A percentile compares a stretch with the other conserved stretches of the same genome.
phyloP scores from a whole-genome alignment of 2,329 filamentous ascomycete genomes.

The Colletotrichum chrysophilum region DNA sequence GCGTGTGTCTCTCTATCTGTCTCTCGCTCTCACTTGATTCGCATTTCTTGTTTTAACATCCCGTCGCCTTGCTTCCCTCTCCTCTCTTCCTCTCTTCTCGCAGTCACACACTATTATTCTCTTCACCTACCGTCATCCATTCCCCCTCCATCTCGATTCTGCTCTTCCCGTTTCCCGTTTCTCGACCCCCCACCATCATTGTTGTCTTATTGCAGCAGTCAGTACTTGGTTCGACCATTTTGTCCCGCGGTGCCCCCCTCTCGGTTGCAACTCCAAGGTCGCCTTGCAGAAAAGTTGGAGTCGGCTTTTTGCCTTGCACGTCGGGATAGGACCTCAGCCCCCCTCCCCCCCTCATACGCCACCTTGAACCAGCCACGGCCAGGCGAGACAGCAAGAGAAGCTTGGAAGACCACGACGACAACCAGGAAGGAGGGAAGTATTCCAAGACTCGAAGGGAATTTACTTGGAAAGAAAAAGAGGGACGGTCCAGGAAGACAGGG shows the following conservation, averaged over 20 bases:
- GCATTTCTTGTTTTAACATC: not conserved
- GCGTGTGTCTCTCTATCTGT: conserved; percentile 3
- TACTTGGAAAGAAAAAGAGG: not conserved
- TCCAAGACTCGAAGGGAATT: not conserved
- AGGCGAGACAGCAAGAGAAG: not conserved
- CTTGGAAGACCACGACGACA: not conserved
- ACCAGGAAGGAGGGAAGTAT: not conserved
- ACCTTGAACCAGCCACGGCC: conserved; percentile 1
- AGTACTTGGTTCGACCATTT: not conserved
- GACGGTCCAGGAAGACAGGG: not conserved
- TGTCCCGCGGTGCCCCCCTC: not conserved
- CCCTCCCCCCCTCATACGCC: not conserved
- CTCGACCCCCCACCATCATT: not conserved
- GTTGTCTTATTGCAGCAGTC: not conserved
- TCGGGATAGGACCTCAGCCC: conserved; percentile 13
- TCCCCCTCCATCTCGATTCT: not conserved
- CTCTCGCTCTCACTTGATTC: not conserved
- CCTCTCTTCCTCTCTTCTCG: not conserved
- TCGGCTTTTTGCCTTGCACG: not conserved
- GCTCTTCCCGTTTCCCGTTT: not conserved
- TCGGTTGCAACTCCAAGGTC: not conserved
- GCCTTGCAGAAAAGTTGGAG: conserved; percentile 6
- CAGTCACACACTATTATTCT: not conserved
- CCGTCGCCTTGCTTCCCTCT: not conserved
- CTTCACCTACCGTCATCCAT: not conserved